Base-by-base conservation (phyloP, 108 stramenopile genomes). In the Epipyxis sp. region DNA sequence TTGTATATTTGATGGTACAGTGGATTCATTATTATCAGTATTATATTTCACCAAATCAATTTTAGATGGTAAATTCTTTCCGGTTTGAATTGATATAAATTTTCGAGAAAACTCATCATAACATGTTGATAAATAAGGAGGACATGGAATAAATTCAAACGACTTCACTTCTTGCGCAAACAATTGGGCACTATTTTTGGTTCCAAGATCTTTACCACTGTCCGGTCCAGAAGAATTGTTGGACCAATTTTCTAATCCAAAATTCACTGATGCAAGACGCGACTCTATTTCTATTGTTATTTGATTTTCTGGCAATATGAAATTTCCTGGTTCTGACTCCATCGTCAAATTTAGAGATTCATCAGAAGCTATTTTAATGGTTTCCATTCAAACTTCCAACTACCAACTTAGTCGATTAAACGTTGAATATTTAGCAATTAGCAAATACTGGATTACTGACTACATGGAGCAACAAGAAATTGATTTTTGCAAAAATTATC, bases 101-200 rank as follows among this genome's bases (percentile, higher is more conserved):
- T 65, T 65, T 13, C 61, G 61, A 13, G 61, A 65, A 65, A 65
- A 65, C 34, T 65, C 61, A 3, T 65, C 61, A 65, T 65, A 65
- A 37, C 61, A 65, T 35, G 61, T 65, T 29, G 61, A 13, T 37
- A 65, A 37, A 65, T 35, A 65, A 29, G 34, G 35, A 65, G 61
- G 61, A 32, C 61, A 16, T 13, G 61, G 35, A 13, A 6, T 65
- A 37, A 65, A 65, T 6, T 6, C 3, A 65, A 50, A 50, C 20
- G 46, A 50, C 46, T 13, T 6, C 13, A 50, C 46, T 13, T 50
- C 20, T 50, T 6, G 20, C 20, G 46, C 20, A 20, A 50, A 13
- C 6, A 20, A 20, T 50, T 50, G 46, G 20, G 46, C n/a, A n/a
- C n/a, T n/a, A n/a, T n/a, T n/a, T n/a, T n/a, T n/a, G n/a, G n/a